Evolutionary conservation across 129 eudicot genomes (phyloP), one percentile per base, ranked within the genome.

Genomic region (Artemisia tridentata): DNA sequence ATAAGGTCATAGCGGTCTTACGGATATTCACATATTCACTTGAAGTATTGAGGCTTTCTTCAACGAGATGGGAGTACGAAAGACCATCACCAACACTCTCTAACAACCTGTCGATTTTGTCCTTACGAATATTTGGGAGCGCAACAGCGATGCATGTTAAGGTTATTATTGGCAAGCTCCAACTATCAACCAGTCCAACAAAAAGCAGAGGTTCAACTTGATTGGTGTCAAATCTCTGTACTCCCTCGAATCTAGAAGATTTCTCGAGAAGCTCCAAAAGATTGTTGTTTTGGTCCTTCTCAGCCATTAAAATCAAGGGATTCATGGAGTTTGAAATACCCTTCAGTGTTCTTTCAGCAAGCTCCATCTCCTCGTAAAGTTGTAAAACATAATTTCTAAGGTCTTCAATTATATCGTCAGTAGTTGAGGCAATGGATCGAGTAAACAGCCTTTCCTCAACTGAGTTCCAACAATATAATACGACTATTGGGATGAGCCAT

Each of bases 311-410:
- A 5, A 71, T 43, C 14, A 46, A 56, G 5, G 13, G 47, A 57
- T 71, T 43, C 7, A 43, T n/a, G 10, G 66, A 20, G 25, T 71
- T 71, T 56, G 23, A 56, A 20, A 71, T 41, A 0, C 75, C 14
- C 27, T 71, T 21, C 23, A 71, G 55, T 43, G n/a, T 57, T 7
- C 23, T 41, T 3, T 8, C 64, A 41, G 43, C 23, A 43, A 71
- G 66, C 56, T 56, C 75, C 56, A 56, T 43, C 20, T 56, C 65
- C 12, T 71, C 45, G 17, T 71, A 15, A 21, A 71, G 49, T 56
- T 41, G 65, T 27, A 71, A 56, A 41, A 43, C 75, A 34, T 72
- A 79, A 7, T 14, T 72, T 11, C 57, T 52, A 43, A 78, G 53
- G 8, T 68, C 77, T 38, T 1, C 63, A 23, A 9, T 8, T 62